A percentile compares a stretch with the other conserved stretches of the same genome.
Evolutionary conservation across 2,329 filamentous ascomycete species (phyloP).

Genomic region (Epichloe baconii): DNA sequence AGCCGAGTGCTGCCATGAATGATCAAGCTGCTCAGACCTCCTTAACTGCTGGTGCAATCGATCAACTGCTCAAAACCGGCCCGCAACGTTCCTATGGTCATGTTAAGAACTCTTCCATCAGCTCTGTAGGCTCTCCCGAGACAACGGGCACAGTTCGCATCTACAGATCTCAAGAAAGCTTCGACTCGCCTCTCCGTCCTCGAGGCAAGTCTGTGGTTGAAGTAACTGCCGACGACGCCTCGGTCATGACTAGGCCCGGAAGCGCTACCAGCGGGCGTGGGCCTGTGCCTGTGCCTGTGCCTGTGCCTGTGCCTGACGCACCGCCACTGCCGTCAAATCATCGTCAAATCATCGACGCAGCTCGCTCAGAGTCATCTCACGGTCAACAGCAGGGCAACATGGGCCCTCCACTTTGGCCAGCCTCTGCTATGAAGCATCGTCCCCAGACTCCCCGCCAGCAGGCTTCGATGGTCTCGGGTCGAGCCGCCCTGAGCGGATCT

Average conservation of each 20-base stretch:
- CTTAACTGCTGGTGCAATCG: conserved; percentile 70
- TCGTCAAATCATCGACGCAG: conserved; percentile 71
- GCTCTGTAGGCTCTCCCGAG: conserved; percentile 21
- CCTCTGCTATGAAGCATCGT: conserved; percentile 50
- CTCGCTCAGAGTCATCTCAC: conserved; percentile 44
- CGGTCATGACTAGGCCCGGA: conserved; percentile 42
- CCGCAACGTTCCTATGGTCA: conserved; percentile 13
- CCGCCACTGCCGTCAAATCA: conserved; percentile 76
- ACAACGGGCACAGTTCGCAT: conserved; percentile 30
- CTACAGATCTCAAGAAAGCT: conserved; percentile 36
- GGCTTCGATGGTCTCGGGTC: conserved; percentile 31
- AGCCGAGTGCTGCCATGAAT: conserved; percentile 30
- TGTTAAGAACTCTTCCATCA: conserved; percentile 24
- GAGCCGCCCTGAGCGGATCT: conserved; percentile 33
- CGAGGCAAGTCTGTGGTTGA: conserved; percentile 28
- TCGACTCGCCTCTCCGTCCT: conserved; percentile 28
- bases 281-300: conserved; percentile 24
- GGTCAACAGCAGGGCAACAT: conserved; percentile 40
- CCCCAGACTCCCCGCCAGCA: conserved; percentile 49
- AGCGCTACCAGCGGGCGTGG: conserved; percentile 56
- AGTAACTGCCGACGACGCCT: conserved; percentile 23
- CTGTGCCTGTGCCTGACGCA: conserved; percentile 25
- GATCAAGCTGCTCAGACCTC: conserved; percentile 74
- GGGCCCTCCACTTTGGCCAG: conserved; percentile 75
- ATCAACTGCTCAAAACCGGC: conserved; percentile 51